These are phyloP conservation scores for Chernovozyma sophiae-reginae DNA, from an alignment of 1,139 yeast species.

Conservation along the genomic window DNA sequence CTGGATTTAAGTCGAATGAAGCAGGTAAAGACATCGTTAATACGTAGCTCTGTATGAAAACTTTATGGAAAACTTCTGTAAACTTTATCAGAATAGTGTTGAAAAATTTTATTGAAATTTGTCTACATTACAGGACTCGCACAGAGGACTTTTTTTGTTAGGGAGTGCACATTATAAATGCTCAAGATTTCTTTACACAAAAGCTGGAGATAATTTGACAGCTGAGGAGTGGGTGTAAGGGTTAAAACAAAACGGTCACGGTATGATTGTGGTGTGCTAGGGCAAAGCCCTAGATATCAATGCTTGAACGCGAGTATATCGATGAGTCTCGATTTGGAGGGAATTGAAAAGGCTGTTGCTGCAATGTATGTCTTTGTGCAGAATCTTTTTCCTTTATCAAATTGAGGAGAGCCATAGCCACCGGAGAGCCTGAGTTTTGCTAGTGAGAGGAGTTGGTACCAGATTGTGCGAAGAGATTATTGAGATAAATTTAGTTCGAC, in stretches of 20 bases:
- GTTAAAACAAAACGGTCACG: constrained; percentile 2
- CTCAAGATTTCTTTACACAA: constrained; percentile 5
- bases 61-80: constrained; percentile 6
- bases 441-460: not conserved
- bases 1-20: constrained; percentile 91
- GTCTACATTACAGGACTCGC: constrained; percentile 6
- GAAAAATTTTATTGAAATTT: constrained; percentile 13
- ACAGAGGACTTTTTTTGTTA: constrained; percentile 1
- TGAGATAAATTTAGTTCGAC: too few relatives aligned
- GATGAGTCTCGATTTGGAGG: not conserved
- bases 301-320: not conserved
- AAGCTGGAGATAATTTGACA: not conserved
- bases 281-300: constrained; percentile 1
- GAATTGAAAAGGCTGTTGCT: too few relatives aligned
- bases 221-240: not conserved
- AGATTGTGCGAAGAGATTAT: too few relatives aligned
- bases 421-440: too few relatives aligned
- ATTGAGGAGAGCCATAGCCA: too few relatives aligned
- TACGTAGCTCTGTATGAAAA: constrained; percentile 9
- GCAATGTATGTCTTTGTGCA: too few relatives aligned
- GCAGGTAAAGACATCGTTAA: constrained; percentile 76
- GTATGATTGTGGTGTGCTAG: constrained; percentile 1
- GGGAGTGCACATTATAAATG: constrained; percentile 2
- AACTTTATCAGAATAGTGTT: constrained; percentile 5
- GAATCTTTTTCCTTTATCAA: too few relatives aligned